A percentile compares a stretch with the other conserved stretches of the same genome.
These are phyloP conservation scores for Parvularia atlantis DNA, from an alignment of 78 protist genomes.

Conservation along the genomic window DNA sequence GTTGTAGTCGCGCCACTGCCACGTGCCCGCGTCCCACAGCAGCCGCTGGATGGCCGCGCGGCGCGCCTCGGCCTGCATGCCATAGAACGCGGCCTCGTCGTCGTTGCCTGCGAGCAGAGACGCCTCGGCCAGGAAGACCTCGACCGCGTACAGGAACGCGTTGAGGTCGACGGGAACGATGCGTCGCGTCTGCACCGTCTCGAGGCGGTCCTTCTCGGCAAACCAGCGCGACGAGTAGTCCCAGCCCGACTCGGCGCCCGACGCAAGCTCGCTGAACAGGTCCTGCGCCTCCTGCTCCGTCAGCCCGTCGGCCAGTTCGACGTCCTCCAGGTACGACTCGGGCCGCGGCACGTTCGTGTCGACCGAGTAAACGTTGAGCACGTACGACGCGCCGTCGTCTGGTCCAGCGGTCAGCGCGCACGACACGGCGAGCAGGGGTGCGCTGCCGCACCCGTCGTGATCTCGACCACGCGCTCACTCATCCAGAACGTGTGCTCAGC, in stretches of 20 bases:
- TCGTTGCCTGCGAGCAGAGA: no score
- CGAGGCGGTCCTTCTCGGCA: not conserved
- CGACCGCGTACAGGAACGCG: conserved; percentile 2
- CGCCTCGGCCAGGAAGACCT: conserved; percentile 13
- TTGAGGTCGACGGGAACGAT: conserved; percentile 59
- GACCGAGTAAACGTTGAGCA: conserved; percentile 26
- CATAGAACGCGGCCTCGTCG: not conserved
- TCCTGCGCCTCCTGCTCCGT: not conserved
- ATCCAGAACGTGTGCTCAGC: conserved; percentile 52
- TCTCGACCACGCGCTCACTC: conserved; percentile 13
- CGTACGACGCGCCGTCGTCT: not conserved
- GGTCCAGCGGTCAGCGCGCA: not conserved
- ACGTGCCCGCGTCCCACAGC: conserved; percentile 1
- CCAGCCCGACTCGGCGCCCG: conserved; percentile 67
- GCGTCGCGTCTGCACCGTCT: conserved; percentile 5
- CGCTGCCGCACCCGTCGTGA: no score
- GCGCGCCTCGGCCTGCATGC: not conserved
- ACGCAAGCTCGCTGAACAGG: conserved; percentile 15
- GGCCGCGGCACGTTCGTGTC: conserved; percentile 12
- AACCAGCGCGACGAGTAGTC: conserved; percentile 55
- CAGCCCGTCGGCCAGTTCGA: not conserved
- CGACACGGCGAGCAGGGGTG: no score
- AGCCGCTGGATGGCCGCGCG: conserved; percentile 17
- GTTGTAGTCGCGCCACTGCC: conserved; percentile 28
- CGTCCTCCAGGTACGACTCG: conserved; percentile 38